Percentiles rank a stretch among this genome's conserved stretches.
Conservation (phyloP, 1,284 basidiomycete genomes). For the Anthracocystis walkeri region DNA sequence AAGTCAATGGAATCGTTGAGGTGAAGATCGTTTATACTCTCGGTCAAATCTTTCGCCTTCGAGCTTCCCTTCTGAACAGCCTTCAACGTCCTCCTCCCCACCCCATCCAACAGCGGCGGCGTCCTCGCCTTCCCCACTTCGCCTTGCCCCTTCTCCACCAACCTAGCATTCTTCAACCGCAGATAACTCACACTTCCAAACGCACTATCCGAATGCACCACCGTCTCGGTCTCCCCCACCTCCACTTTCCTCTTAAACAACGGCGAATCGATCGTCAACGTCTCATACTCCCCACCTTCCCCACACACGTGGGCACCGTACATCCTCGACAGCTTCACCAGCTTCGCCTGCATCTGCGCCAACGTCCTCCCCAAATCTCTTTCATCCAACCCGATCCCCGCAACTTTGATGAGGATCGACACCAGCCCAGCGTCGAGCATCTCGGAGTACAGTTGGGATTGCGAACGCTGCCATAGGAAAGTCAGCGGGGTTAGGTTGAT, state of each 20-base stretch:
- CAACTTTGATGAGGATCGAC: conserved; percentile 93
- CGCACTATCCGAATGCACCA: conserved; percentile 59
- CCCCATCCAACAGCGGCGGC: conserved; percentile 35
- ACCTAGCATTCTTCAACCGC: conserved; percentile 41
- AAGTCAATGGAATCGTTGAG: conserved; percentile 1
- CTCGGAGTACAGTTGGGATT: conserved; percentile 82
- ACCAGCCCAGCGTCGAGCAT: conserved; percentile 86
- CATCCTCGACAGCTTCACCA: conserved; percentile 79
- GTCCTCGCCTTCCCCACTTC: conserved; percentile 1
- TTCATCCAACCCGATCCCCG: conserved; percentile 87
- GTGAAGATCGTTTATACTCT: background rate
- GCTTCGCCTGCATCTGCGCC: conserved; percentile 79
- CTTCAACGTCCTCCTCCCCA: conserved; percentile 36
- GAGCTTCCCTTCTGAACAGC: conserved; percentile 9
- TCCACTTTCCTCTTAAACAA: conserved; percentile 83
- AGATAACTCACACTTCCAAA: conserved; percentile 67
- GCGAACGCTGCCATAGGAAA: conserved; percentile 94
- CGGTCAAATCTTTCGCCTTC: background rate
- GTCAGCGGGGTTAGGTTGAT: conserved; percentile 83
- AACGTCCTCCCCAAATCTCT: conserved; percentile 83
- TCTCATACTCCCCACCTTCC: conserved; percentile 98
- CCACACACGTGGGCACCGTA: conserved; percentile 96
- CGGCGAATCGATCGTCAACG: conserved; percentile 88
- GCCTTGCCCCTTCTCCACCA: conserved; percentile 49
- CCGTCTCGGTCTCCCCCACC: conserved; percentile 70